Conservation (phyloP, 176 grass and related monocot species). For the Urochloa ruziziensis region DNA sequence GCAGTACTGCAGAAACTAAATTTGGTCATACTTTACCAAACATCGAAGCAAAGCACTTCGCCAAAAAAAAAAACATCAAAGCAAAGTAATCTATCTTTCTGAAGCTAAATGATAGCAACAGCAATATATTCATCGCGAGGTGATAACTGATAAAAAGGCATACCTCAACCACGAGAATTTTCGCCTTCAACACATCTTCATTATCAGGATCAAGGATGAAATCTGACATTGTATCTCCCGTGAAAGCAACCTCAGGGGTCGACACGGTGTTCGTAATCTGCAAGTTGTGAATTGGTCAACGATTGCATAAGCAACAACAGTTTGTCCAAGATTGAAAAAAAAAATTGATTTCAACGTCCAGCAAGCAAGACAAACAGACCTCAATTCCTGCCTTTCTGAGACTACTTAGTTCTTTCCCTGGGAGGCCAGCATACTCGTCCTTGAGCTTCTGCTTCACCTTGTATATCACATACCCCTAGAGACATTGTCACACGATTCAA, state of each 20-base stretch:
- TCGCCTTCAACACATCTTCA: slow-evolving; percentile 59
- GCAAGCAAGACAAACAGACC: slow-evolving; percentile 66
- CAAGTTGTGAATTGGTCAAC: neutral
- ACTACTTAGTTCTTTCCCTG: slow-evolving; percentile 62
- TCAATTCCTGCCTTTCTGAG: slow-evolving; percentile 67
- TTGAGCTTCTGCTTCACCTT: slow-evolving; percentile 89
- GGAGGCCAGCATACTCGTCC: slow-evolving; percentile 59
- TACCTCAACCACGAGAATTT: slow-evolving; percentile 80
- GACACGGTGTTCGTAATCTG: slow-evolving; percentile 70
- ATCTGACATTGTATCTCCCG: slow-evolving; percentile 89
- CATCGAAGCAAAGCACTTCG: neutral
- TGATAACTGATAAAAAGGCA: neutral
- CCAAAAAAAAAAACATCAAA: no score
- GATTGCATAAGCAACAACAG: neutral
- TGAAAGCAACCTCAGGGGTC: slow-evolving; percentile 91
- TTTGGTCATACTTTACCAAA: neutral
- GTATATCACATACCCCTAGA: slow-evolving; percentile 82
- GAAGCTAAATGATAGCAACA: neutral
- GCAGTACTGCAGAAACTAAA: neutral
- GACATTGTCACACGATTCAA: slow-evolving; percentile 4
- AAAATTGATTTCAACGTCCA: neutral
- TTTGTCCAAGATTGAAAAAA: neutral
- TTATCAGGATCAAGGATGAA: slow-evolving; percentile 91
- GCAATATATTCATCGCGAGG: neutral
- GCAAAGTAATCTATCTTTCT: neutral